Evolutionary conservation across 2,329 filamentous ascomycete genomes (phyloP).

Genomic region (Falciphora oryzae): DNA sequence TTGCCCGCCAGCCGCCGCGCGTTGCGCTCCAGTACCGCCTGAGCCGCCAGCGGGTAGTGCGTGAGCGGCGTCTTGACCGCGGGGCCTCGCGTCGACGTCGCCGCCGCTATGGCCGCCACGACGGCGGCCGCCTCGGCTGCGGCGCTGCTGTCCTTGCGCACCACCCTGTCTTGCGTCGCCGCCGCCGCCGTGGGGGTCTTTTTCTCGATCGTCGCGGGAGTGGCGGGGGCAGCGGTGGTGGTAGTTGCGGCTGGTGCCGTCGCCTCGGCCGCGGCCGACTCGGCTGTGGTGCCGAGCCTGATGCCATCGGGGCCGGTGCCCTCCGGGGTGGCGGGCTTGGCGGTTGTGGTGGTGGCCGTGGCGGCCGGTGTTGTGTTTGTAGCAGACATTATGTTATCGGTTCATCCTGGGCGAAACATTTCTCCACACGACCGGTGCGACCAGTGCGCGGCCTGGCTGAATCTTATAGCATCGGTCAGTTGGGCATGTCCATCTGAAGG

Average conservation of each 20-base stretch:
- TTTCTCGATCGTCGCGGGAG: not conserved
- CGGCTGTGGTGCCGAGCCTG: conserved; percentile 2
- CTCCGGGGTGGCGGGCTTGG: conserved; percentile 1
- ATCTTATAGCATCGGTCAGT: no score
- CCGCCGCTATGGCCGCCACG: not conserved
- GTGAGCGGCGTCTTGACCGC: conserved; percentile 11
- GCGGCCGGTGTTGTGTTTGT: not conserved
- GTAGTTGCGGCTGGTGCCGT: not conserved
- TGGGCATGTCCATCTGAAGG: no score
- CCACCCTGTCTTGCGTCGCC: no score
- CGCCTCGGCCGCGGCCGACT: not conserved
- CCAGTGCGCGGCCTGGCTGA: no score
- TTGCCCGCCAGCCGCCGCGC: conserved; percentile 11
- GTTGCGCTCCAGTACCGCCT: conserved; percentile 10
- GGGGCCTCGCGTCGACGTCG: not conserved
- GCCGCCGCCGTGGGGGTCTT: not conserved
- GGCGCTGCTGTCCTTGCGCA: not conserved
- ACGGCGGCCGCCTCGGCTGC: not conserved
- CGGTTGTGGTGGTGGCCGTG: not conserved
- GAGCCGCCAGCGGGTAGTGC: conserved; percentile 13
- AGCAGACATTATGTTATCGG: not conserved
- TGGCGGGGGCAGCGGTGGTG: not conserved
- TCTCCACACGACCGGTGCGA: no score
- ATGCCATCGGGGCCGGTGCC: conserved; percentile 6
- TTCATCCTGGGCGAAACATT: no score